Base-by-base conservation (phyloP, 306 rosid genomes). In the Geum urbanum region DNA sequence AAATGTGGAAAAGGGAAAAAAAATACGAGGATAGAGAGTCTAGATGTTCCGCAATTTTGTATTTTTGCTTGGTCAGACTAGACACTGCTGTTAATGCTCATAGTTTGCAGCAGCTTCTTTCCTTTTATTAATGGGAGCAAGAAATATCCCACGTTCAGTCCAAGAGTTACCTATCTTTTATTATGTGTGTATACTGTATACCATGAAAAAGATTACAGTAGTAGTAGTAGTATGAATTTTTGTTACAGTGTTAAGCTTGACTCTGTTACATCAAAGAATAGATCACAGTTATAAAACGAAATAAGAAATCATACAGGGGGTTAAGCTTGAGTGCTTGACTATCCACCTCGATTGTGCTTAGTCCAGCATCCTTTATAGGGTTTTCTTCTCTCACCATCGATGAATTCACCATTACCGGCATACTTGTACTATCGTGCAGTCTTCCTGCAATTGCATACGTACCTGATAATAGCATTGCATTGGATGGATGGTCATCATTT, bases 391-490 rank as follows among this genome's bases (percentile, higher is more conserved):
- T 64, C 55, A 24, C 14, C n/a, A 49, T 60, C 53, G 72, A 53
- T 54, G 51, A 78, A 78, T 75, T 80, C 74, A 81, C 47, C 70
- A 19, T 70, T 72, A 79, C 84, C 78, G 78, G 82, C 68, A 37
- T 22, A 67, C 66, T 63, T 27, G 48, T 39, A 69, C 75, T 76
- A 79, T 84, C 89, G n/a, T 77, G 64, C 76, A 84, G 66, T 76
- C 91, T 90, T 73, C 94, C 94, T 45, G 87, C 89, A 72, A 76
- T 76, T 3, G 86, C 91, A 66, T 87, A 89, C 37, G 86, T 78
- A 76, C 89, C 72, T 18, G 85, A 85, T 57, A 87, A 55, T 37
- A 86, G 96, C 72, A 90, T 86, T 63, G 89, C 79, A 79, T 90
- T 86, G 0, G 89, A 72, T 64, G 94, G 89, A 77, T 87, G 96